These are phyloP conservation scores for Quercus berberidifolia DNA, from an alignment of 306 rosid genomes.

Conservation along the genomic window DNA sequence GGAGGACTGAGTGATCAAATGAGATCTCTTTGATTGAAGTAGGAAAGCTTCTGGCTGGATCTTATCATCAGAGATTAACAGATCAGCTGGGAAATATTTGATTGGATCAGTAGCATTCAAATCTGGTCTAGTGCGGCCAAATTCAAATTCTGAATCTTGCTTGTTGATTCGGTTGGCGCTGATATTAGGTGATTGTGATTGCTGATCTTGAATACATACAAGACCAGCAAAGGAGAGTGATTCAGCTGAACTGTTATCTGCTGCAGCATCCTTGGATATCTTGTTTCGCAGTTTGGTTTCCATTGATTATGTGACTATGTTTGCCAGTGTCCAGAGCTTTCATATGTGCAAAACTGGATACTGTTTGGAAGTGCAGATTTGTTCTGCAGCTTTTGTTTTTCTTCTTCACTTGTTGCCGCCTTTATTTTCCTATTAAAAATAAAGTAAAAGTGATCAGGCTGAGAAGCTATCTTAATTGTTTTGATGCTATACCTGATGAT, in stretches of 20 bases:
- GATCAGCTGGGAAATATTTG: slow-evolving; percentile 45
- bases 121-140: slow-evolving; percentile 27
- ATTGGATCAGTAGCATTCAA: slow-evolving; percentile 31
- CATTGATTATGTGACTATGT: slow-evolving; percentile 38
- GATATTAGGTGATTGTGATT: slow-evolving; percentile 24
- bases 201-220: slow-evolving; percentile 52
- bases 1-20: not conserved
- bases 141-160: slow-evolving; percentile 45
- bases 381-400: slow-evolving; percentile 17
- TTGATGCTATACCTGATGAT: not conserved
- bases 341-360: slow-evolving; percentile 18
- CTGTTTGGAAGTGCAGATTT: slow-evolving; percentile 11
- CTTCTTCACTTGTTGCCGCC: not conserved
- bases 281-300: slow-evolving; percentile 31
- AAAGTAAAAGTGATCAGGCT: too few species aligned
- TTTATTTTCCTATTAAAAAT: not conserved
- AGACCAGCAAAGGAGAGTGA: slow-evolving; percentile 66
- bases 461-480: too few species aligned
- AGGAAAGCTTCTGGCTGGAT: slow-evolving; percentile 35
- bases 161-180: slow-evolving; percentile 24
- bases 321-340: slow-evolving; percentile 12
- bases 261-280: slow-evolving; percentile 25
- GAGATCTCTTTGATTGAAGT: slow-evolving; percentile 27
- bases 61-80: slow-evolving; percentile 46
- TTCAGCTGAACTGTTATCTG: slow-evolving; percentile 34